Base-by-base conservation (phyloP, 805 yeast species). In the Lachancea dasiensis region DNA sequence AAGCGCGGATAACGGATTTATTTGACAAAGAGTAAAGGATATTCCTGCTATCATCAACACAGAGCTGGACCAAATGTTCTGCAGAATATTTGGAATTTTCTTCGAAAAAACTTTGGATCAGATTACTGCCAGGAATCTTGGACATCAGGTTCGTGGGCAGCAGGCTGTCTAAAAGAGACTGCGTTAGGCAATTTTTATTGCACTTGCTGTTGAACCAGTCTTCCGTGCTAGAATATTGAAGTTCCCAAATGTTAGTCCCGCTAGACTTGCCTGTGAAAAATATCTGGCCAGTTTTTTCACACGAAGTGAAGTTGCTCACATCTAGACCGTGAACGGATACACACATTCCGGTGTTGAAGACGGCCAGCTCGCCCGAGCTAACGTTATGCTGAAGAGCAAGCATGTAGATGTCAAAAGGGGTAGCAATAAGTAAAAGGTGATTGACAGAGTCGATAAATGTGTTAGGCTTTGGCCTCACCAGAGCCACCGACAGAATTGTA, bases 181-280 rank as follows among this genome's bases (percentile, higher is more conserved):
- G 78, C 30, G 97, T 86, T 39, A 85, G 70, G 57, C 97, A 86
- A 27, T 81, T 77, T 58, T 87, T 87, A 49, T 77, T 77, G 54
- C 95, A 84, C 50, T 80, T 83, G 52, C 84, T 81, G 45, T 79
- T 77, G 56, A 86, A 86, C 85, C 95, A 90, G 38, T 85, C 81
- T 33, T 86, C 92, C 18, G 82, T 73, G 47, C 80, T 82, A 5
- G 89, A 73, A 56, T 92, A 92, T 42, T 77, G 79, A 38, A 92
- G 66, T 54, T 86, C 90, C 95, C 96, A 92, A 29, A 92, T 69
- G 49, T 89, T 78, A 25, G 69, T 63, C 1, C 87, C 90, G 47
- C 84, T 86, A 15, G 80, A 77, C 27, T 72, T 72, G n/a, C 95
- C 94, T 6, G 84, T 71, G 58, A 94, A 86, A 56, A 85, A 86